Evolutionary conservation across 345 rosid species (phyloP), one percentile per base, ranked within the genome.

Genomic region (Mercurialis annua): DNA sequence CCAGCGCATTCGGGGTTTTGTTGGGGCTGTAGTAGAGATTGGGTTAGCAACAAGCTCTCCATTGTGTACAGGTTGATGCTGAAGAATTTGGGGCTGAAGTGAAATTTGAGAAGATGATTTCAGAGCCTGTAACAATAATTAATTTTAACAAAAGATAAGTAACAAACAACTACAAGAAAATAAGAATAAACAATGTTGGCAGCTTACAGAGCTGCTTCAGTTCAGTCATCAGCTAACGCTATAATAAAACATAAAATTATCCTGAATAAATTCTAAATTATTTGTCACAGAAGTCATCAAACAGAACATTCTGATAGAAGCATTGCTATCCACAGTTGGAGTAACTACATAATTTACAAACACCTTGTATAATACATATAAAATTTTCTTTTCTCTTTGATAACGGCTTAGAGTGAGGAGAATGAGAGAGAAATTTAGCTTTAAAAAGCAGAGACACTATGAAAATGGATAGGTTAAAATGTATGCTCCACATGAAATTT

Each of bases 1-100:
- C 98, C 98, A 92, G 17, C 97, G 95, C 92, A 92, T 90, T 61
- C 98, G 83, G 26, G 88, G 62, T 83, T 85, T 92, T 40, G 81
- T 72, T 58, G 74, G 33, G 30, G 84, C 69, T 66, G 77, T 76
- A 60, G 74, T 33, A 2, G 86, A 60, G 18, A 70, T 65, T 50
- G 80, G 76, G 70, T 55, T 68, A 52, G 81, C 67, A 65, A 29
- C 71, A 46, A 47, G 67, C 64, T 85, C 90, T 73, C 63, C 73
- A 42, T 54, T 61, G 52, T 68, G 60, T 31, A 58, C 72, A 59
- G 70, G 51, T 64, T 86, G 86, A 59, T 69, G 80, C 62, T 76
- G 87, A 78, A 68, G 76, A 68, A 67, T 42, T 42, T 61, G 77
- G 38, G 78, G 67, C 52, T 75, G 81, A 73, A 74, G 67, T 5